These are phyloP conservation scores for Butyriboletus loyo DNA, from an alignment of 768 basidiomycete species.

Conservation along the genomic window DNA sequence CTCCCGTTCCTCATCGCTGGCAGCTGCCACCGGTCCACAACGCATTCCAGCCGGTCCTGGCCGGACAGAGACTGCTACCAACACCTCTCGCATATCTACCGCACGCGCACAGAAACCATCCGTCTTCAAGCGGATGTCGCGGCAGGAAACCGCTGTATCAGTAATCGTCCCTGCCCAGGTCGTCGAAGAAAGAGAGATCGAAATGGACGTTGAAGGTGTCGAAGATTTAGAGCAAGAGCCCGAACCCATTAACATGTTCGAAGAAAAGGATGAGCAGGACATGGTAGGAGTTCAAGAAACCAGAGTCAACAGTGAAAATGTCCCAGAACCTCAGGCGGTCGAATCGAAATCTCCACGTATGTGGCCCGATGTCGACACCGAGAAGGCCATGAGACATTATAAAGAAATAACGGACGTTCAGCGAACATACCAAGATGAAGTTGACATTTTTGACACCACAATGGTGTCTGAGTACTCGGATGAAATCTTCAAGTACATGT, in stretches of 20 bases:
- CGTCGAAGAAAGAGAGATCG: conserved; percentile 49
- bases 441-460: conserved; percentile 70
- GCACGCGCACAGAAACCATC: conserved; percentile 29
- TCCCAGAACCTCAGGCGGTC: conserved; percentile 34
- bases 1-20: conserved; percentile 65
- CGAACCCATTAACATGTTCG: conserved; percentile 37
- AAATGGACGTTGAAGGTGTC: conserved; percentile 59
- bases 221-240: conserved; percentile 37
- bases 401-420: conserved; percentile 66
- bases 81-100: conserved; percentile 35
- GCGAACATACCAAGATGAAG: conserved; percentile 61
- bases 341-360: conserved; percentile 46
- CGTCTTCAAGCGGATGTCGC: conserved; percentile 42
- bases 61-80: conserved; percentile 43
- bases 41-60: conserved; percentile 68
- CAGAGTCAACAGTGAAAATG: conserved; percentile 47
- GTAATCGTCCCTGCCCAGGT: conserved; percentile 38
- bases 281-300: conserved; percentile 51
- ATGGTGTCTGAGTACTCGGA: conserved; percentile 99
- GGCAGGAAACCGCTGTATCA: conserved; percentile 40
- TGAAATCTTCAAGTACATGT: conserved; percentile 97
- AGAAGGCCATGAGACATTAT: conserved; percentile 54
- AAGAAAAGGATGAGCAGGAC: conserved; percentile 59
- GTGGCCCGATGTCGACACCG: conserved; percentile 76
- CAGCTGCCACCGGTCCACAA: conserved; percentile 58